Percentiles rank a stretch among this genome's conserved stretches.
These are phyloP conservation scores for Picea sitchensis DNA, from an alignment of 75 land plant species.

Conservation along the genomic window DNA sequence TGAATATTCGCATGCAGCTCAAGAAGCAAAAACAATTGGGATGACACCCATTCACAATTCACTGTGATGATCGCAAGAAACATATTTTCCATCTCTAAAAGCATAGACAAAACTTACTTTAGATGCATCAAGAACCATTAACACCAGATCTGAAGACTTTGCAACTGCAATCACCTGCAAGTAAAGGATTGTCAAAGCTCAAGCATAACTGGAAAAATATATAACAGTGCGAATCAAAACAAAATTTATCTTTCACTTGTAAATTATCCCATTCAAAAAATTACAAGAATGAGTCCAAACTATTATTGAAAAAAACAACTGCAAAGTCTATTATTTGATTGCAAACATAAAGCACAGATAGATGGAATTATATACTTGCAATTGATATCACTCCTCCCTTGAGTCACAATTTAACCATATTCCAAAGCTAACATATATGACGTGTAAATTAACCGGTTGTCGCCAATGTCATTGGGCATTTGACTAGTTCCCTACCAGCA, in stretches of 20 bases:
- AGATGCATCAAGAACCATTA: constrained; percentile 99
- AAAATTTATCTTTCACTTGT: not conserved
- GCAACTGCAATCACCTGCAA: constrained; percentile 97
- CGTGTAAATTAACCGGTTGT: no score
- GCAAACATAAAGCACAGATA: not conserved
- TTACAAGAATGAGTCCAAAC: not conserved
- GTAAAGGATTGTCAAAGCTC: constrained; percentile 3
- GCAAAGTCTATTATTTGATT: not conserved
- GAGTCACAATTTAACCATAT: no score
- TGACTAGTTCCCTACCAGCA: no score
- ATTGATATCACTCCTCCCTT: not conserved
- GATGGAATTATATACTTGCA: not conserved
- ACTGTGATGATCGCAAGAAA: not conserved
- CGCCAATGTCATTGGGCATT: no score
- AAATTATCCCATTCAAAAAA: not conserved
- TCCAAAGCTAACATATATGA: no score
- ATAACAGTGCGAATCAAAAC: not conserved
- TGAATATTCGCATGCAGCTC: not conserved
- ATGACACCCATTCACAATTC: not conserved
- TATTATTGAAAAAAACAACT: not conserved
- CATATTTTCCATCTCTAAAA: not conserved
- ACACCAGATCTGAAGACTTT: constrained; percentile 94
- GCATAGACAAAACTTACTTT: constrained; percentile 61
- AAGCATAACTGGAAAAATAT: not conserved
- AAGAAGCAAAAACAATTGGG: not conserved